These are phyloP conservation scores for Clarkia xantiana DNA, from an alignment of 345 rosid genomes.

Conservation along the genomic window DNA sequence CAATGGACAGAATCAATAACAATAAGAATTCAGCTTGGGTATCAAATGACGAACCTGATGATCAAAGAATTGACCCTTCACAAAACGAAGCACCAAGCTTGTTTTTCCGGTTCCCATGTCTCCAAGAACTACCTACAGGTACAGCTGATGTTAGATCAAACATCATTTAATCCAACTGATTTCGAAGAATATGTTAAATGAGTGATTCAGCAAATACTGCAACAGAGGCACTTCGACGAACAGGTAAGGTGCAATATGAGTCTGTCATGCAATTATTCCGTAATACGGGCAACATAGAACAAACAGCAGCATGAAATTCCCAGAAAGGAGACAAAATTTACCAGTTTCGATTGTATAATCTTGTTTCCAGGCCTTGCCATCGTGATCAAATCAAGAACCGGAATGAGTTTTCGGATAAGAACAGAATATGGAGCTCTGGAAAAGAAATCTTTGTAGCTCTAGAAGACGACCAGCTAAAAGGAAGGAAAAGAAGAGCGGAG, in stretches of 20 bases:
- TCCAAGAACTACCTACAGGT: slow-evolving; percentile 13
- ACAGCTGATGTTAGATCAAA: neutral
- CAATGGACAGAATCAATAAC: no score
- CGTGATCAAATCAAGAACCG: neutral
- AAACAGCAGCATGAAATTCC: neutral
- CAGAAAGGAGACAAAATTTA: slow-evolving; percentile 21
- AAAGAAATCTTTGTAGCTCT: neutral
- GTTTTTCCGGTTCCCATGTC: slow-evolving; percentile 22
- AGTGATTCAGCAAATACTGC: no score
- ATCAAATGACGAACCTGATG: slow-evolving; percentile 11
- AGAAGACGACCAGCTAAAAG: slow-evolving; percentile 1
- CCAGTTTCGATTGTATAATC: slow-evolving; percentile 72
- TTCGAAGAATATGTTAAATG: neutral
- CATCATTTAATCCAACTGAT: neutral
- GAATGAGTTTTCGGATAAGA: neutral
- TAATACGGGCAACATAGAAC: neutral
- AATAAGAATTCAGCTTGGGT: no score
- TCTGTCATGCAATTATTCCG: neutral
- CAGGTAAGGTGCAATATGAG: no score
- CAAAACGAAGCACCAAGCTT: slow-evolving; percentile 13
- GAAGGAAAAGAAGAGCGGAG: neutral
- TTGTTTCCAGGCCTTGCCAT: slow-evolving; percentile 33
- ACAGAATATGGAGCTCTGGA: neutral
- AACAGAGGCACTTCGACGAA: no score
- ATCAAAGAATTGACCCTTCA: slow-evolving; percentile 14